These are phyloP conservation scores for Colletotrichum sp. DNA, from an alignment of 2,329 filamentous ascomycete genomes.

Conservation along the genomic window DNA sequence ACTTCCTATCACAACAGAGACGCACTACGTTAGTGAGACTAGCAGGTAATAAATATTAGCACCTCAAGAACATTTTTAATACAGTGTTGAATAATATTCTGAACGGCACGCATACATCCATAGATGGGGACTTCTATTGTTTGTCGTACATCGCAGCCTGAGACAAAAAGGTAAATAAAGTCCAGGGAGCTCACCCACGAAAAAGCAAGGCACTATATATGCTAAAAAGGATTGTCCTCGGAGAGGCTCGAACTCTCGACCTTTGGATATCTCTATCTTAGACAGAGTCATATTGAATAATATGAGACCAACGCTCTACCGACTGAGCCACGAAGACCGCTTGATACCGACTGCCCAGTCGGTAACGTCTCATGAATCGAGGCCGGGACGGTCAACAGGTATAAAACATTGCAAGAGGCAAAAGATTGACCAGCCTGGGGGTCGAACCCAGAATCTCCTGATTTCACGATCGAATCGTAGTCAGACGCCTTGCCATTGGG, in stretches of 20 bases:
- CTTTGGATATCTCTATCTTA: constrained; percentile 13
- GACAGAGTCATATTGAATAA: constrained; percentile 1
- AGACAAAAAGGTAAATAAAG: too few relatives aligned
- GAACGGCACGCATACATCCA: too few relatives aligned
- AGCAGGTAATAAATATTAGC: too few relatives aligned
- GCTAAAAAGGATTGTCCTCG: neutral
- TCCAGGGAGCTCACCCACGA: too few relatives aligned
- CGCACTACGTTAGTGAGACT: too few relatives aligned
- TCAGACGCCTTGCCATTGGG: constrained; percentile 49
- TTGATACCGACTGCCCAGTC: accelerated
- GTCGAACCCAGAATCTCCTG: constrained; percentile 24
- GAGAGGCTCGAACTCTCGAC: constrained; percentile 22
- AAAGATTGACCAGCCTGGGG: constrained; percentile 21
- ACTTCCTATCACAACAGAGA: too few relatives aligned
- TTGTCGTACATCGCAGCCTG: too few relatives aligned
- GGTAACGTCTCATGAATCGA: neutral
- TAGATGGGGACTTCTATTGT: too few relatives aligned
- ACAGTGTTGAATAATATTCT: too few relatives aligned
- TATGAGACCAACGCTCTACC: constrained; percentile 23
- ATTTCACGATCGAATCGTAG: constrained; percentile 33
- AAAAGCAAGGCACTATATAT: too few relatives aligned
- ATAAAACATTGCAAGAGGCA: neutral
- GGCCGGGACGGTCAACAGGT: neutral
- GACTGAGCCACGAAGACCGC: constrained; percentile 18
- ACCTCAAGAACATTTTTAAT: too few relatives aligned